Base-by-base conservation (phyloP, 148 eudicot species). In the Amaranthus hypochondriacus region DNA sequence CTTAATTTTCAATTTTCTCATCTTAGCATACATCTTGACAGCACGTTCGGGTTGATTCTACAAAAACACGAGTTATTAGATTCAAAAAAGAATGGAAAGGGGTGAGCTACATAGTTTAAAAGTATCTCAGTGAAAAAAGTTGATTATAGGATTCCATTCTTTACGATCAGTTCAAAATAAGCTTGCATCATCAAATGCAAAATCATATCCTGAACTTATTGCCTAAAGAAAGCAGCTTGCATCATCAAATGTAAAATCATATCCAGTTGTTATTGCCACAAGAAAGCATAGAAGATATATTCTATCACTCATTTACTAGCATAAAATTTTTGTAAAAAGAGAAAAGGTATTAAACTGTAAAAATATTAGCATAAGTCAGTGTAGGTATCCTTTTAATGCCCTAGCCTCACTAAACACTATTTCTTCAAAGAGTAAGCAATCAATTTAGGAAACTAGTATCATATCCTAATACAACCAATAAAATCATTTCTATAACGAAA, bases 31-130 rank as follows among this genome's bases (percentile, higher is more conserved):
- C 77, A 84, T 79, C 77, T 70, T 81, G 72, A 89, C 65, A 71
- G 97, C 97, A 74, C 96, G 92, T 79, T 88, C 97, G 79, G 97
- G 97, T 76, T 83, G 86, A 82, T 89, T 93, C 98, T 93, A 75
- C 83, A 81, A 62, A 60, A 75, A 62, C 48, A 42, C 65, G 18
- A 49, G 67, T 72, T 56, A 18, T 44, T 39, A 66, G 42, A 14
- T 4, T 51, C 44, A 42, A 59, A 74, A 9, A n/a, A 6, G 2
- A 12, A 9, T 44, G 9, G 21, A 39, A 65, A 60, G 14, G 52
- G 54, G 15, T 49, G 13, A 28, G 68, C 53, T 71, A 21, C n/a
- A 18, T 18, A 18, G 18, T 0, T 18, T 28, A 28, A 2, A 28
- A 43, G 75, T 28, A 62, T 8, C 6, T 59, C 58, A 42, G 65